phyloP scores from a whole-genome alignment of 495 filamentous ascomycete species.

The Daldinia caldariorum region DNA sequence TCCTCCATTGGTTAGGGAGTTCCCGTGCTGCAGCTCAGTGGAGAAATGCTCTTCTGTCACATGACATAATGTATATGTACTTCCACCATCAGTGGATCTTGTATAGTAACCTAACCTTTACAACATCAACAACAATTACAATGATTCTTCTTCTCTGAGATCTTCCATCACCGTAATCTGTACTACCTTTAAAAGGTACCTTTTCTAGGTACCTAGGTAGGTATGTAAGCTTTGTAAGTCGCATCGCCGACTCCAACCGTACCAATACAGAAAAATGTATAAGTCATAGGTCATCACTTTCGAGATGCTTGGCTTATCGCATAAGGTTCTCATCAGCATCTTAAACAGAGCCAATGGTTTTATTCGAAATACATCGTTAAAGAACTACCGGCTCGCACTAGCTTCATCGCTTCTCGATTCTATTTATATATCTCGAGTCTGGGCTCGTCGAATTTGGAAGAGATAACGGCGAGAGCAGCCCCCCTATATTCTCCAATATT shows the following conservation, averaged over 20 bases:
- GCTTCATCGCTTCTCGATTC: neutral
- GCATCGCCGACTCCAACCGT: neutral
- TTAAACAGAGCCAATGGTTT: no score
- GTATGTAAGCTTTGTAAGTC: neutral
- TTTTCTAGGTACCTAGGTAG: no score
- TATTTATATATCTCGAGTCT: slow-evolving; percentile 1
- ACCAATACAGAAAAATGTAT: neutral
- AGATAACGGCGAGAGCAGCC: neutral
- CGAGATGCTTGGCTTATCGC: no score
- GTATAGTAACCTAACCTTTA: no score
- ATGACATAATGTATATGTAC: no score
- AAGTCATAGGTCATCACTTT: neutral
- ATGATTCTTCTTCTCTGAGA: no score
- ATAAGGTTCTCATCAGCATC: no score
- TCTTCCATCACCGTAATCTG: neutral
- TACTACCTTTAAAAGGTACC: no score
- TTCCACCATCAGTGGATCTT: no score
- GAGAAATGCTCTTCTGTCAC: slow-evolving; percentile 7
- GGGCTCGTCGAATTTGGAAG: neutral
- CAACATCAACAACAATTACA: no score
- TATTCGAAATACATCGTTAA: slow-evolving; percentile 1
- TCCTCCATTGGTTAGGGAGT: slow-evolving; percentile 16
- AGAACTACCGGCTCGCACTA: slow-evolving; percentile 14
- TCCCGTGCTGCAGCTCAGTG: slow-evolving; percentile 1
- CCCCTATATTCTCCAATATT: neutral